A percentile compares a stretch with the other conserved stretches of the same genome.
phyloP scores from a whole-genome alignment of 345 rosid genomes.

The Erysimum cheiranthoides region DNA sequence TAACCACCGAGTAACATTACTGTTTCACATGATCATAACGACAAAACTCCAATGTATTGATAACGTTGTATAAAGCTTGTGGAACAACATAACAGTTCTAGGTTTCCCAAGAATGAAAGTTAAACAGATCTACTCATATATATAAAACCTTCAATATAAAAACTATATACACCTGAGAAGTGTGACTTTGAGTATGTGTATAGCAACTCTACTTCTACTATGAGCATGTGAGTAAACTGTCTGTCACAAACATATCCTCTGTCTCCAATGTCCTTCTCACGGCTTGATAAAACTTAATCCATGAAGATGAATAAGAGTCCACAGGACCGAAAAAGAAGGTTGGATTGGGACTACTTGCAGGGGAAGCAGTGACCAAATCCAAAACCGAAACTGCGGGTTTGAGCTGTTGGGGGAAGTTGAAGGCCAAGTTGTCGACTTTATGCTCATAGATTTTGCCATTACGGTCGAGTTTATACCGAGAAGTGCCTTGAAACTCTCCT shows the following conservation, averaged over 20 bases:
- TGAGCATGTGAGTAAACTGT: slow-evolving; percentile 70
- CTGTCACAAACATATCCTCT: slow-evolving; percentile 51
- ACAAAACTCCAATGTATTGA: slow-evolving; percentile 41
- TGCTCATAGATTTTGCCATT: slow-evolving; percentile 92
- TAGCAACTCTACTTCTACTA: slow-evolving; percentile 48
- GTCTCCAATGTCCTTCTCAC: slow-evolving; percentile 70
- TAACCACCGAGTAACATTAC: background rate
- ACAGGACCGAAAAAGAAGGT: slow-evolving; percentile 67
- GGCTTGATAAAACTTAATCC: slow-evolving; percentile 73
- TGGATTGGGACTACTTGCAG: slow-evolving; percentile 88
- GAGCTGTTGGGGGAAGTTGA: slow-evolving; percentile 82
- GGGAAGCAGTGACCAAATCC: slow-evolving; percentile 77
- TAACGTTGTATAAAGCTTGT: slow-evolving; percentile 35
- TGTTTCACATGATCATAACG: slow-evolving; percentile 28
- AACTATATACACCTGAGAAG: slow-evolving; percentile 41
- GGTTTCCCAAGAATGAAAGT: slow-evolving; percentile 20
- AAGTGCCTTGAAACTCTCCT: slow-evolving; percentile 92
- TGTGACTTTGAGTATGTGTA: slow-evolving; percentile 24
- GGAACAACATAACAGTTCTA: slow-evolving; percentile 26
- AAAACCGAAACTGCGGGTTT: slow-evolving; percentile 81
- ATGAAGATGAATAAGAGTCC: slow-evolving; percentile 66
- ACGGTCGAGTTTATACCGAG: slow-evolving; percentile 88
- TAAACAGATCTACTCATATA: slow-evolving; percentile 28
- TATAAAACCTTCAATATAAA: slow-evolving; percentile 31
- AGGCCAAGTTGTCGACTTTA: slow-evolving; percentile 88